These are phyloP conservation scores for Fraxinus excelsior DNA, from an alignment of 257 asterid genomes.

Conservation along the genomic window DNA sequence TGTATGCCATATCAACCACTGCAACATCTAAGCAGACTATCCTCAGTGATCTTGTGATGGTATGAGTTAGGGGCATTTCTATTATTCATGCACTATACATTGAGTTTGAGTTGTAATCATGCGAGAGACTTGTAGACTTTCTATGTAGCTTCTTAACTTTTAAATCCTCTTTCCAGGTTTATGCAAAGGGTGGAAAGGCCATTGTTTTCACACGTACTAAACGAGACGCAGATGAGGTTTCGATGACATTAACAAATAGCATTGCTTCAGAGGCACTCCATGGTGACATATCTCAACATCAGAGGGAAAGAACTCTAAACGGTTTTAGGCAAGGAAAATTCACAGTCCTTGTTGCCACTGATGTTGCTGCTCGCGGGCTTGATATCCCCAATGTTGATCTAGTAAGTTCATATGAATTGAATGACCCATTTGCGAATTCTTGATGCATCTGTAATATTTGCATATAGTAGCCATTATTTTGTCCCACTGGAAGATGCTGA, in stretches of 20 bases:
- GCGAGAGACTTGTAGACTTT: background rate
- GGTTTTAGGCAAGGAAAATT: slow-evolving; percentile 93
- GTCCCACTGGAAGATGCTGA: background rate
- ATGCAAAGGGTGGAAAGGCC: slow-evolving; percentile 91
- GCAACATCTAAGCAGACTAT: slow-evolving; percentile 70
- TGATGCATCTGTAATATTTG: background rate
- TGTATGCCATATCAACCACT: slow-evolving; percentile 68
- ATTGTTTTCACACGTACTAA: slow-evolving; percentile 92
- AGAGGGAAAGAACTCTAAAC: slow-evolving; percentile 90
- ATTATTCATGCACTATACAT: background rate
- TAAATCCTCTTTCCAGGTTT: slow-evolving; percentile 49
- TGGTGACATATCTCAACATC: slow-evolving; percentile 97
- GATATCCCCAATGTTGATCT: slow-evolving; percentile 94
- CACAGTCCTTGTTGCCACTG: slow-evolving; percentile 94
- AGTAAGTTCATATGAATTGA: slow-evolving; percentile 48
- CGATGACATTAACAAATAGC: slow-evolving; percentile 65
- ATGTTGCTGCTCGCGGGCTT: slow-evolving; percentile 95
- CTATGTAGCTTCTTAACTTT: slow-evolving; percentile 19
- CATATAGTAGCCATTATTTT: background rate
- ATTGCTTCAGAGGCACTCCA: slow-evolving; percentile 94
- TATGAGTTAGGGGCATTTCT: slow-evolving; percentile 32
- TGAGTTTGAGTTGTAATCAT: background rate
- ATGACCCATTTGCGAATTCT: background rate
- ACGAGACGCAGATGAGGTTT: slow-evolving; percentile 95
- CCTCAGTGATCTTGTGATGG: slow-evolving; percentile 79